Conservation (phyloP, 2,329 filamentous ascomycete genomes). For the Alternaria sp. region DNA sequence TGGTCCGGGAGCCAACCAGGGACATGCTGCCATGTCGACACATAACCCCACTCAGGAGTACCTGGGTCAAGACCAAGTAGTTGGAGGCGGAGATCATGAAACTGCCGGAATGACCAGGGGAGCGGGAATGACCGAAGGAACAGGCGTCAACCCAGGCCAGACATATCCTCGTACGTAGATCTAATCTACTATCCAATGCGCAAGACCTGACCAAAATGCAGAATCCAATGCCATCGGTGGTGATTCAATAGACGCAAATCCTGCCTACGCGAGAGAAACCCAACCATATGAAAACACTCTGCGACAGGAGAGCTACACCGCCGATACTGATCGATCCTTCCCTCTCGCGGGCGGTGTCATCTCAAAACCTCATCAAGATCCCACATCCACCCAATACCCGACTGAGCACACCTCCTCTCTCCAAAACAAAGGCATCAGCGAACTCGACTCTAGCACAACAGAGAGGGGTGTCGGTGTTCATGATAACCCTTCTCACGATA, state of each 20-base stretch:
- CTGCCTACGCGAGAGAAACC: neutral
- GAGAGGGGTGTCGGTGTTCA: constrained; percentile 20
- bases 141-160: constrained; percentile 10
- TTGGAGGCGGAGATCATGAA: constrained; percentile 23
- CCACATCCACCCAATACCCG: neutral
- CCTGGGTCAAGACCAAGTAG: constrained; percentile 19
- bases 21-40: constrained; percentile 34
- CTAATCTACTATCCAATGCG: neutral
- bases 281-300: constrained; percentile 16
- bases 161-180: constrained; percentile 29
- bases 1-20: constrained; percentile 23
- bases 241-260: constrained; percentile 2
- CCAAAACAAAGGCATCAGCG: constrained; percentile 1
- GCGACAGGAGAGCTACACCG: constrained; percentile 22
- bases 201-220: constrained; percentile 15
- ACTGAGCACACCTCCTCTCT: constrained; percentile 10
- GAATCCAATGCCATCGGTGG: constrained; percentile 2
- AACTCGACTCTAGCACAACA: constrained; percentile 25
- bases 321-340: constrained; percentile 41
- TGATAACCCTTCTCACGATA: constrained; percentile 15
- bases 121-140: neutral
- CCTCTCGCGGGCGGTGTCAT: constrained; percentile 45
- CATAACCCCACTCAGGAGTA: constrained; percentile 18
- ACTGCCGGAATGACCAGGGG: constrained; percentile 11
- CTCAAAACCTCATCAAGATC: constrained; percentile 10